A percentile compares a stretch with the other conserved stretches of the same genome.
These are phyloP conservation scores for Cryptococcus jaspeensis DNA, from an alignment of 1,284 basidiomycete genomes.

Conservation along the genomic window DNA sequence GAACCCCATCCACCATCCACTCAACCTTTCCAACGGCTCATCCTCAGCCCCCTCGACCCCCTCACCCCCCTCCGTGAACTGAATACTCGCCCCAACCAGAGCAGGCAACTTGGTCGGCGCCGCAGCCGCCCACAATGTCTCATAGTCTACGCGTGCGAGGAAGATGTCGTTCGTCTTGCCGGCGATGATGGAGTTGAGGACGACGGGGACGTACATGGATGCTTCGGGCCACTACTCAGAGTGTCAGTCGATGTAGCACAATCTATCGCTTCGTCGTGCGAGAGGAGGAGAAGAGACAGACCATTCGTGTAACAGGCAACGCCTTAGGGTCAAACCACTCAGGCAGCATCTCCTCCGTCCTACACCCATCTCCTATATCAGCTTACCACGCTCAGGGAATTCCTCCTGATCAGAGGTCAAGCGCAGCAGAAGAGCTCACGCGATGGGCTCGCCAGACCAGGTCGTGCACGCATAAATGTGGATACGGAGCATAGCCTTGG, in stretches of 20 bases:
- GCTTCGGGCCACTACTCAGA: constrained; percentile 38
- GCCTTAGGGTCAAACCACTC: constrained; percentile 25
- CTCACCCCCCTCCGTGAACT: neutral
- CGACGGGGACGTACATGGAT: constrained; percentile 17
- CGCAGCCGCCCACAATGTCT: neutral
- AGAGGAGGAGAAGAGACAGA: neutral
- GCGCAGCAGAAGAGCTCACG: constrained; percentile 13
- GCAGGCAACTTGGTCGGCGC: constrained; percentile 11
- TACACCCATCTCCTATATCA: neutral
- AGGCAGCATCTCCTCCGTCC: constrained; percentile 41
- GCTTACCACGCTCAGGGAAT: neutral
- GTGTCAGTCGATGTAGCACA: neutral
- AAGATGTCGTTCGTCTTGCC: constrained; percentile 5
- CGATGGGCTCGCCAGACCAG: constrained; percentile 19
- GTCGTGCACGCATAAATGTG: constrained; percentile 16
- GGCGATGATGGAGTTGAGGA: constrained; percentile 11
- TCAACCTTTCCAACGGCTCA: constrained; percentile 10
- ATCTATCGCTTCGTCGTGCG: neutral
- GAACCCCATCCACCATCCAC: constrained; percentile 24
- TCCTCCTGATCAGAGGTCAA: no score
- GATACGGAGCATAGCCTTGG: constrained; percentile 14
- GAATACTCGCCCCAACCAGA: constrained; percentile 4
- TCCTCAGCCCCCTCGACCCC: neutral
- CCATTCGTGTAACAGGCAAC: constrained; percentile 30
- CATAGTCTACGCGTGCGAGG: constrained; percentile 18